phyloP scores from a whole-genome alignment of 2,329 filamentous ascomycete genomes.

The Camptophora hylomeconis region DNA sequence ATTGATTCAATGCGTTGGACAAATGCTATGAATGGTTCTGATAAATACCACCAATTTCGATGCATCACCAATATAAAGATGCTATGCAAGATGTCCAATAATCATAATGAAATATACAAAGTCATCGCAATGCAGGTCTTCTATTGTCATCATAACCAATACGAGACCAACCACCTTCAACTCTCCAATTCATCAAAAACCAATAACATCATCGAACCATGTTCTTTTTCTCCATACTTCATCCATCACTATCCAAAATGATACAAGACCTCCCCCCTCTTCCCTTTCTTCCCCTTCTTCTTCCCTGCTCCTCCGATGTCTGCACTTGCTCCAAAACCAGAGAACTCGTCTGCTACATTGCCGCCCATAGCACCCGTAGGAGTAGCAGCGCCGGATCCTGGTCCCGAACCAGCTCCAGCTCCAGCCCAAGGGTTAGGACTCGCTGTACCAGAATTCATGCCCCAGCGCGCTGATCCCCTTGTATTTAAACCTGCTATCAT shows the following conservation, averaged over 20 bases:
- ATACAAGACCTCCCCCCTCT: constrained; percentile 28
- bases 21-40: too few relatives aligned
- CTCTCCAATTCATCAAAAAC: constrained; percentile 12
- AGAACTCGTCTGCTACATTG: constrained; percentile 11
- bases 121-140: too few relatives aligned
- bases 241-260: constrained; percentile 24
- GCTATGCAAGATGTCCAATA: too few relatives aligned
- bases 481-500: constrained; percentile 32
- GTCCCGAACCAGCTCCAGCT: constrained; percentile 10
- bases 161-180: too few relatives aligned
- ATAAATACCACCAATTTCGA: too few relatives aligned
- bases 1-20: too few relatives aligned
- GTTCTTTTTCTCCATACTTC: background rate
- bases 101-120: too few relatives aligned
- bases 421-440: constrained; percentile 26
- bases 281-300: constrained; percentile 27
- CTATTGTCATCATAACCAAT: too few relatives aligned
- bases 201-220: too few relatives aligned
- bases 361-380: constrained; percentile 5
- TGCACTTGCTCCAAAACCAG: constrained; percentile 15
- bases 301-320: constrained; percentile 17
- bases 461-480: constrained; percentile 33
- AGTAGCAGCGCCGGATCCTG: constrained; percentile 11
- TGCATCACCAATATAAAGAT: too few relatives aligned
- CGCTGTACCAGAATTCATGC: constrained; percentile 20